Evolutionary conservation across 2,329 filamentous ascomycete species (phyloP).

Genomic region (Leptodontidium sp.): DNA sequence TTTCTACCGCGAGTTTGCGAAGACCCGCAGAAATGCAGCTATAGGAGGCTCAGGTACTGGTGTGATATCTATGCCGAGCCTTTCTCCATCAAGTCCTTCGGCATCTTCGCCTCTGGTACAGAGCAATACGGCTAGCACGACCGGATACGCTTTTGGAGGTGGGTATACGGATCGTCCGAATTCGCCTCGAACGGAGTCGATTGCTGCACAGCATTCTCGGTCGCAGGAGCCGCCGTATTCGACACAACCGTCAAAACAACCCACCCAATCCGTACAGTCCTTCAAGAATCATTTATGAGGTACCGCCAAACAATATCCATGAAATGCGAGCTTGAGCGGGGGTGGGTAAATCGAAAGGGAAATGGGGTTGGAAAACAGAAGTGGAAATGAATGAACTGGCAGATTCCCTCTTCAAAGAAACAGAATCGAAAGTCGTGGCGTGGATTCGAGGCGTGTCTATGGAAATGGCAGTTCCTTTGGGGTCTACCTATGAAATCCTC

Average conservation of each 20-base stretch:
- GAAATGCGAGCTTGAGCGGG: neutral
- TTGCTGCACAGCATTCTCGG: neutral
- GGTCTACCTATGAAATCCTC: too few species aligned
- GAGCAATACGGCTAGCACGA: neutral
- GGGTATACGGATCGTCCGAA: neutral
- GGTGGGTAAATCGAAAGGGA: too few species aligned
- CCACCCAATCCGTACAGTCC: neutral
- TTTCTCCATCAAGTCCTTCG: neutral
- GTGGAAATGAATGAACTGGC: neutral
- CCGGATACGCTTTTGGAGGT: neutral
- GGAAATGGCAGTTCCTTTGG: too few species aligned
- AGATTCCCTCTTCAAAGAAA: neutral
- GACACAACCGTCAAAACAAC: neutral
- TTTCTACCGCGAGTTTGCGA: neutral
- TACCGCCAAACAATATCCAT: neutral
- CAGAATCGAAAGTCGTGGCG: neutral
- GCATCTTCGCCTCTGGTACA: neutral
- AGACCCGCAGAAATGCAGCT: neutral
- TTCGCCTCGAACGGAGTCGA: too few species aligned
- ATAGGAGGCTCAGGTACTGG: neutral
- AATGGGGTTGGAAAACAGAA: neutral
- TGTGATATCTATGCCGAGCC: neutral
- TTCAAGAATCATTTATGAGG: neutral
- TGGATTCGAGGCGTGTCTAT: neutral
- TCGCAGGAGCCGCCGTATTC: neutral